Evolutionary conservation across 1,284 basidiomycete species (phyloP).

Genomic region (Fereydounia khargensis): DNA sequence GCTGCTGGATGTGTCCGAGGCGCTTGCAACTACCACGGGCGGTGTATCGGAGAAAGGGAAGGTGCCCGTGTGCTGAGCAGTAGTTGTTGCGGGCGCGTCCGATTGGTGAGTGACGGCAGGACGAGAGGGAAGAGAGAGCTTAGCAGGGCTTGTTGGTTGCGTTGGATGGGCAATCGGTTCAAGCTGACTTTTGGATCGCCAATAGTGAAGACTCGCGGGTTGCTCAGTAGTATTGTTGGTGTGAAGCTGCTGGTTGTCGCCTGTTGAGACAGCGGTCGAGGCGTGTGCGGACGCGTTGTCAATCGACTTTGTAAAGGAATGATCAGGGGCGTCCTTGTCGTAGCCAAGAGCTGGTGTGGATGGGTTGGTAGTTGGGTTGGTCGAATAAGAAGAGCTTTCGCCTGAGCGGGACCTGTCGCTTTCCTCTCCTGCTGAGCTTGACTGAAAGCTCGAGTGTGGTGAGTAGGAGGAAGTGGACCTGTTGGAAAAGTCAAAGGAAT

Average conservation of each 20-base stretch:
- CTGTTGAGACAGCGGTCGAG: background rate
- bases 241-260: background rate
- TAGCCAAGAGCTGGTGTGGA: background rate
- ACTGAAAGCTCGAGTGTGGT: background rate
- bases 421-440: background rate
- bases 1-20: background rate
- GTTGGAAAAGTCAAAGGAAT: background rate
- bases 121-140: background rate
- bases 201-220: too few relatives aligned
- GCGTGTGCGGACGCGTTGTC: background rate
- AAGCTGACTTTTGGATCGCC: background rate
- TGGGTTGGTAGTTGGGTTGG: background rate
- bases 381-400: background rate
- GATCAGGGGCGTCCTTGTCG: background rate
- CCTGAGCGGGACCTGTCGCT: background rate
- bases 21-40: background rate
- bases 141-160: background rate
- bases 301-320: background rate
- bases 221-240: too few relatives aligned
- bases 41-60: background rate
- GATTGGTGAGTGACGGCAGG: background rate
- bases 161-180: background rate
- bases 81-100: background rate
- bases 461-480: too few relatives aligned
- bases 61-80: too few relatives aligned